Evolutionary conservation across 331 rosid genomes (phyloP), one percentile per base, ranked within the genome.

Genomic region (Malus hybrid): DNA sequence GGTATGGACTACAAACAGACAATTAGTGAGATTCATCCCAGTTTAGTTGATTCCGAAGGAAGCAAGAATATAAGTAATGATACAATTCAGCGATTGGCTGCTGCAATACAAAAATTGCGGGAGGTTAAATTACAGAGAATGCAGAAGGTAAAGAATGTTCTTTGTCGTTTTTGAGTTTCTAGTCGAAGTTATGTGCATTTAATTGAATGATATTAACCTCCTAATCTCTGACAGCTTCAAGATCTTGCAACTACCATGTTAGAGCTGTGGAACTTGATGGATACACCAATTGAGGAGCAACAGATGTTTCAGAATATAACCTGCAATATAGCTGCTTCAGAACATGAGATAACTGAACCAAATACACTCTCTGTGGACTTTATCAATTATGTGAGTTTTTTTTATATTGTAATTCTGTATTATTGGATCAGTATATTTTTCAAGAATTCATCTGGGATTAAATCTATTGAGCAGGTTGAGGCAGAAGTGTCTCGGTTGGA

Each of bases 211-310:
- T 52, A 34, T 15, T 67, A 34, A 20, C 36, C 20, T 20, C 13
- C n/a, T 60, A 34, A 74, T 74, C 71, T 79, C 55, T 78, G 80
- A 83, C 88, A 95, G 99, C 92, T 95, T 76, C 99, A 95, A 95
- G 99, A 95, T 92, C 90, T 92, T 53, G 98, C 93, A 71, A 77
- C 87, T 72, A 84, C 97, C 68, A 82, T 95, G 97, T 79, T 95
- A 78, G 98, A 92, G 81, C 91, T 95, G 55, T 95, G 99, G 99
- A 82, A 95, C 80, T 83, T 95, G 83, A 95, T 95, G 99, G 99
- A 95, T 87, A 95, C 99, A 4, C 97, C 99, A 60, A 56, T 88
- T 68, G 99, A 92, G 81, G 99, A 95, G 78, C 99, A 95, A 78
- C 97, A 92, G 79, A 86, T 85, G 83, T 95, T 92, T 88, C 98